These are phyloP conservation scores for Microsporum audouinii DNA, from an alignment of 2,329 filamentous ascomycete species.

Conservation along the genomic window DNA sequence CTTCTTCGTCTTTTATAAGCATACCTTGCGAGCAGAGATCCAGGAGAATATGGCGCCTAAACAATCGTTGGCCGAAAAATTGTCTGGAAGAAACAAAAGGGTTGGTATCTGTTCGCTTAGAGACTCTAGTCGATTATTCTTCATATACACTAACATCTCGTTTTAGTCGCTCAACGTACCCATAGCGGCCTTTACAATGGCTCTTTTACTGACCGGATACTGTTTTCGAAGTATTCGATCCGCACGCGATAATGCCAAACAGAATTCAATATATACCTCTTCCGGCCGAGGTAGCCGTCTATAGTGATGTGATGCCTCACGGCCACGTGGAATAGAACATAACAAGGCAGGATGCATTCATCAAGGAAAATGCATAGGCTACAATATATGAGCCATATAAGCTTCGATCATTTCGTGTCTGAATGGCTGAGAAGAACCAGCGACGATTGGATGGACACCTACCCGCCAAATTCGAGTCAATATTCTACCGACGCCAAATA, in stretches of 20 bases:
- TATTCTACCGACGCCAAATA: too few species aligned
- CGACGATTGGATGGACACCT: too few species aligned
- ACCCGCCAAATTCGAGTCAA: too few species aligned
- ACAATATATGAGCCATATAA: too few species aligned
- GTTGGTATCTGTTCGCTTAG: not conserved
- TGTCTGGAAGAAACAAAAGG: not conserved
- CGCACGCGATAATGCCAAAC: slow-evolving; percentile 51
- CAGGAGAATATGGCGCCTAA: not conserved
- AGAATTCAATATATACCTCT: not conserved
- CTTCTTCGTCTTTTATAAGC: too few species aligned
- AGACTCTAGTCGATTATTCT: not conserved
- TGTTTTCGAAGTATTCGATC: slow-evolving; percentile 53
- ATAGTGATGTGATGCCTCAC: not conserved
- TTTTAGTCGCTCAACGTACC: slow-evolving; percentile 37
- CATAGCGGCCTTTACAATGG: slow-evolving; percentile 53
- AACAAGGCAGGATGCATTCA: not conserved
- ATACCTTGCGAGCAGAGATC: not conserved
- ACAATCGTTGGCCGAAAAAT: not conserved
- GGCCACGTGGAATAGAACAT: not conserved
- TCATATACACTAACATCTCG: not conserved
- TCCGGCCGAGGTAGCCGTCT: not conserved
- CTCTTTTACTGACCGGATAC: slow-evolving; percentile 49
- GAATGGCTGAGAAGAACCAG: too few species aligned
- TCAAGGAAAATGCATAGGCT: not conserved
- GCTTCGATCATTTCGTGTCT: too few species aligned